phyloP scores from a whole-genome alignment of 78 protist species.

The Dictyostelium discoideum region DNA sequence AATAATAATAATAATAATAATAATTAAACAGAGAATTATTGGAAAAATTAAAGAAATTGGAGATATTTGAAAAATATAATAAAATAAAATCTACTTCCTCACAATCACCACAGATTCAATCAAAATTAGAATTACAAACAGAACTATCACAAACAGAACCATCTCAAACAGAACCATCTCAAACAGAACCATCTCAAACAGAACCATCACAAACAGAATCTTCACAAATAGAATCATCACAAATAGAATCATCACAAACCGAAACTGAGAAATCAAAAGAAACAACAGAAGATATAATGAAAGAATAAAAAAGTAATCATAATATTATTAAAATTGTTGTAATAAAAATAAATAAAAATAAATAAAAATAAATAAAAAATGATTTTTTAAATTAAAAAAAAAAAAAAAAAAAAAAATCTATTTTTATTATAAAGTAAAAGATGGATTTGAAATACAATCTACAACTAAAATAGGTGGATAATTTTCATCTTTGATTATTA shows the following conservation, averaged over 20 bases:
- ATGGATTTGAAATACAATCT: not conserved
- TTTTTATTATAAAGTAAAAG: not conserved
- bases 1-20: too few species aligned
- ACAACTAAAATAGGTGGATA: not conserved
- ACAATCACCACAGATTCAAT: not conserved
- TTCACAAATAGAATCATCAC: not conserved
- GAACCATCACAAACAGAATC: not conserved
- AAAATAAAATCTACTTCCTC: not conserved
- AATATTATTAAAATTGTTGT: not conserved
- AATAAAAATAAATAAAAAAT: too few species aligned
- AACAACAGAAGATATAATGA: not conserved
- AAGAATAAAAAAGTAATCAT: constrained; percentile 27
- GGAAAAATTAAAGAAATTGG: constrained; percentile 31
- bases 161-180: not conserved
- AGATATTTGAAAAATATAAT: constrained; percentile 21
- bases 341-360: not conserved
- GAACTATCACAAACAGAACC: not conserved
- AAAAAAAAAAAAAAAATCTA: not conserved
- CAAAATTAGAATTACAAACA: not conserved
- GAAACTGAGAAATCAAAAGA: not conserved
- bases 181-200: not conserved
- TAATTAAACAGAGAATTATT: not conserved
- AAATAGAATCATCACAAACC: not conserved
- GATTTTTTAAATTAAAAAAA: not conserved
- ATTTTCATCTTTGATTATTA: not conserved